Evolutionary conservation across 108 stramenopile species (phyloP), one percentile per base, ranked within the genome.

Genomic region (Stephanodiscus triporus): DNA sequence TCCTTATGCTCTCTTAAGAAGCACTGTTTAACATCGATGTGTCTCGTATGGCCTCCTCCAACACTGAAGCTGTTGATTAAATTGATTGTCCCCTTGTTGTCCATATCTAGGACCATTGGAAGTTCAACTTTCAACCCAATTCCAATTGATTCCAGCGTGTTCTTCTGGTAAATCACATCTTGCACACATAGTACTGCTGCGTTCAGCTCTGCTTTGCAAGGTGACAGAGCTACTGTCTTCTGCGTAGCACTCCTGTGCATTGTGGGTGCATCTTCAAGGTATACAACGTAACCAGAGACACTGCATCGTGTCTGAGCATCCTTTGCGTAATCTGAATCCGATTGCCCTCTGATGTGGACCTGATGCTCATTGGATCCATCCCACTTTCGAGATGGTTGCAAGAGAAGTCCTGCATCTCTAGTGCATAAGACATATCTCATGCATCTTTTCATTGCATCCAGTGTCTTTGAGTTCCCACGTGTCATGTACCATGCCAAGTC

Each of bases 161-260:
- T 27, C 24, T 76, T 48, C 47, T 54, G 68, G 45, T 63, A n/a
- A n/a, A n/a, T n/a, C n/a, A n/a, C n/a, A n/a, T n/a, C n/a, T n/a
- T n/a, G n/a, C n/a, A n/a, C n/a, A 70, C 55, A 69, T 37, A 75
- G 81, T 85, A 80, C 81, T 59, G 64, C 81, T 19, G 78, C 72
- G 32, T 68, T 30, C 26, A 61, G 32, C 53, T 83, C 81, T n/a
- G 81, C 69, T 72, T 86, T 73, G 32, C 81, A n/a, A n/a, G n/a
- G n/a, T n/a, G n/a, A n/a, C n/a, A n/a, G n/a, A n/a, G n/a, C n/a
- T n/a, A n/a, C n/a, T 85, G 65, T 65, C 36, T 53, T 66, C 71
- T 77, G 75, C 17, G 78, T 76, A 19, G 69, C 37, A 62, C 81
- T 80, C 37, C 53, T 60, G 30, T 76, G 58, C 16, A 58, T 40